Evolutionary conservation across 306 rosid species (phyloP).

Genomic region (Castanea sativa): DNA sequence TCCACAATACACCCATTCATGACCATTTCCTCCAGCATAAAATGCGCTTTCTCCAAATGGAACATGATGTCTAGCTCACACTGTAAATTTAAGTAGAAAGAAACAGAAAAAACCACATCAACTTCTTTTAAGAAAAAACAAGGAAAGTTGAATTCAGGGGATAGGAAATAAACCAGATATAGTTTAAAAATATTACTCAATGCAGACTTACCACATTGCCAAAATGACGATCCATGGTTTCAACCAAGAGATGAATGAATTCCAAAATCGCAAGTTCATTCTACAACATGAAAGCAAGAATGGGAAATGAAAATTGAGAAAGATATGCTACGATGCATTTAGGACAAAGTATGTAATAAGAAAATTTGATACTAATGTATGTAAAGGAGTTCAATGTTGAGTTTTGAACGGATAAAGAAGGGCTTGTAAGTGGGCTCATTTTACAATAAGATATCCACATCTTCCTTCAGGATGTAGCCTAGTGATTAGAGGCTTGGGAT

Average conservation of each 20-base stretch:
- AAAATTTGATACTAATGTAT: background rate
- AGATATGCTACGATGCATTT: background rate
- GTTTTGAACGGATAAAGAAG: background rate
- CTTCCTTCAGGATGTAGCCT: background rate
- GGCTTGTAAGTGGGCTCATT: background rate
- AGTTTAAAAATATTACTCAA: conserved; percentile 3
- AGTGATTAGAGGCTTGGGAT: no score
- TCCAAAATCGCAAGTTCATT: conserved; percentile 94
- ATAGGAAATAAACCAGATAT: background rate
- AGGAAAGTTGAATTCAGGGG: background rate
- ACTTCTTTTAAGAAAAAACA: conserved; percentile 1
- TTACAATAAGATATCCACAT: background rate
- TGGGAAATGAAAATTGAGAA: background rate
- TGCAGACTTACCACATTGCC: conserved; percentile 79
- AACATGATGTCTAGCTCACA: conserved; percentile 99
- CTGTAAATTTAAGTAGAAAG: conserved; percentile 42
- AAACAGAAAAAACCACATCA: background rate
- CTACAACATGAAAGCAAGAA: conserved; percentile 42
- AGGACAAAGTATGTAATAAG: background rate
- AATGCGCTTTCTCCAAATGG: conserved; percentile 94
- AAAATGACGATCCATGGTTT: conserved; percentile 96
- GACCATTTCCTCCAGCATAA: conserved; percentile 98
- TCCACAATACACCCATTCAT: conserved; percentile 93
- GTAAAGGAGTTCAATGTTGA: background rate
- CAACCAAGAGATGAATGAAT: conserved; percentile 89